Conservation (phyloP, 495 filamentous ascomycete species). For the Recurvomyces mirabilis region DNA sequence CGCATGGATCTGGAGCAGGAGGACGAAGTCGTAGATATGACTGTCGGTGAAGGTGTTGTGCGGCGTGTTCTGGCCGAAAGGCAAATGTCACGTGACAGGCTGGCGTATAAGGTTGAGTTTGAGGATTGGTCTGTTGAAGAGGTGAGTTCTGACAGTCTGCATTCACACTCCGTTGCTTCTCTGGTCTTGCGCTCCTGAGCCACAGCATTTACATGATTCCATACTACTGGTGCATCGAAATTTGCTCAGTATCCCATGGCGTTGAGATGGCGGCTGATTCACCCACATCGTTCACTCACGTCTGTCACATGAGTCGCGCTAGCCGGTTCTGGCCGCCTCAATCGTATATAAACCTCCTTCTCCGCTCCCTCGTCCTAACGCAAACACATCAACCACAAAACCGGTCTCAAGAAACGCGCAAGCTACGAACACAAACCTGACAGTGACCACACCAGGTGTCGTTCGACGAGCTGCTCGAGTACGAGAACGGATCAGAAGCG, state of each 20-base stretch:
- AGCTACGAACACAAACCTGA: background rate
- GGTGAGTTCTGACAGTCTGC: constrained; percentile 20
- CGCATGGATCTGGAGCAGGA: constrained; percentile 23
- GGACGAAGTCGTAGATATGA: constrained; percentile 25
- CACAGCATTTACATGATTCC: too few relatives aligned
- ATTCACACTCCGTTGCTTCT: background rate
- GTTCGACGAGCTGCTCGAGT: constrained; percentile 25
- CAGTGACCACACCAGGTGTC: constrained; percentile 5
- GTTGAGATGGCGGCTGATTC: background rate
- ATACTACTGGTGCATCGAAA: too few relatives aligned
- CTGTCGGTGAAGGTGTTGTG: constrained; percentile 24
- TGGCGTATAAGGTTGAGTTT: constrained; percentile 27
- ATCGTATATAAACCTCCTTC: background rate
- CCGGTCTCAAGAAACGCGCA: background rate
- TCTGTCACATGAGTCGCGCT: background rate
- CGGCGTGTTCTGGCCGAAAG: constrained; percentile 22
- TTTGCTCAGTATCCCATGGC: too few relatives aligned
- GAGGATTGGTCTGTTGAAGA: constrained; percentile 19
- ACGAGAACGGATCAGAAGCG: constrained; percentile 24
- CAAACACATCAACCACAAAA: background rate
- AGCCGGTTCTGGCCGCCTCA: background rate
- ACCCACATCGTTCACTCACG: background rate
- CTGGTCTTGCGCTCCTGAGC: too few relatives aligned
- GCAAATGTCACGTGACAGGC: constrained; percentile 13
- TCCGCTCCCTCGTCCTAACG: too few relatives aligned